phyloP scores from a whole-genome alignment of 1,284 basidiomycete species.

The Leucoagaricus sp. region DNA sequence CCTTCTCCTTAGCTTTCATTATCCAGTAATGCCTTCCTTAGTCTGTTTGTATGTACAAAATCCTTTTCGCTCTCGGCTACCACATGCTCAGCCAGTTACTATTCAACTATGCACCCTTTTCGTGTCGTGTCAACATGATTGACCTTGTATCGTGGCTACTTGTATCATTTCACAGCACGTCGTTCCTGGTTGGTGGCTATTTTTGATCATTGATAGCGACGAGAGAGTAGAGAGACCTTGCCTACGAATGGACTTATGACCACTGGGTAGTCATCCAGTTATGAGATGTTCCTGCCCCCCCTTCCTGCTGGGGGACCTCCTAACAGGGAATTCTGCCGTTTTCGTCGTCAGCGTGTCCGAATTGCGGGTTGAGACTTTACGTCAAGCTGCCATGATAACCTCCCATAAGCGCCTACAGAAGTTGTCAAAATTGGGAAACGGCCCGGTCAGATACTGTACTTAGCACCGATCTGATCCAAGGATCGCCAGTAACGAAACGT shows the following conservation, averaged over 20 bases:
- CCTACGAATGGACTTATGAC: not conserved
- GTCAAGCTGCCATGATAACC: not conserved
- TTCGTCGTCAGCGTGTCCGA: not conserved
- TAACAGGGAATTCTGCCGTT: not conserved
- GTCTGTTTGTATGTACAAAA: no score
- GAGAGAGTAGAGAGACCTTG: not conserved
- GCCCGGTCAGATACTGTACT: no score
- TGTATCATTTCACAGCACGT: not conserved
- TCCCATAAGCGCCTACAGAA: not conserved
- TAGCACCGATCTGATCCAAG: no score
- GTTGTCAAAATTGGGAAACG: no score
- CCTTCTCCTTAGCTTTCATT: not conserved
- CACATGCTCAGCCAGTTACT: not conserved
- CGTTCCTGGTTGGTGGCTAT: constrained; percentile 5
- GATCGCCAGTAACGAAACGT: no score
- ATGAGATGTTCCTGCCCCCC: not conserved
- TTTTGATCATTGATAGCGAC: not conserved
- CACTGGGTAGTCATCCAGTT: not conserved
- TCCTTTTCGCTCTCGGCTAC: no score
- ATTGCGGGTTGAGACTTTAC: not conserved
- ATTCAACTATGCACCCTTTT: not conserved
- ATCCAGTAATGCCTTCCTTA: no score
- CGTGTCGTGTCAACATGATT: not conserved
- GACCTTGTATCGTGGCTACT: constrained; percentile 9
- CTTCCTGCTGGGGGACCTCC: not conserved